Conservation (phyloP, 148 eudicot genomes). For the Nepenthes gracilis region DNA sequence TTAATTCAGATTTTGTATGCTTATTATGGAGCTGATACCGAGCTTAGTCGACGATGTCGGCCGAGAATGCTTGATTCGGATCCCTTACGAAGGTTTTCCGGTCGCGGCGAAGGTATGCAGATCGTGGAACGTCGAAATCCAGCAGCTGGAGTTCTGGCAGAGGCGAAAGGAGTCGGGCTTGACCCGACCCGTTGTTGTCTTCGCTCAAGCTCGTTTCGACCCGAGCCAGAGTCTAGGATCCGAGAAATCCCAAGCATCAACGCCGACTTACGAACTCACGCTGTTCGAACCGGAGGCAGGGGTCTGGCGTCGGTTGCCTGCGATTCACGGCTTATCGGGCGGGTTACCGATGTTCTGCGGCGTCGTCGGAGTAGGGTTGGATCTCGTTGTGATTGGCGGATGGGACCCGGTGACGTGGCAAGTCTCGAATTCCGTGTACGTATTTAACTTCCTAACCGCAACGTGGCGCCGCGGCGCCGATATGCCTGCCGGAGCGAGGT, state of each 20-base stretch:
- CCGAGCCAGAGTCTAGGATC: conserved; percentile 8
- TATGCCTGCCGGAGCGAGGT: conserved; percentile 59
- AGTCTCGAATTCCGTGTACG: conserved; percentile 27
- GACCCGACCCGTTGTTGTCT: conserved; percentile 32
- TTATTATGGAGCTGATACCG: conserved; percentile 49
- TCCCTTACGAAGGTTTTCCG: conserved; percentile 34
- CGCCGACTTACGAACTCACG: conserved; percentile 35
- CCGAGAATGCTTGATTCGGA: conserved; percentile 48
- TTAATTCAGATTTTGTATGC: too few species aligned
- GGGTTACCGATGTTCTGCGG: conserved; percentile 60
- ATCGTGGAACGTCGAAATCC: conserved; percentile 38
- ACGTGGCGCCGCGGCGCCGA: conserved; percentile 57
- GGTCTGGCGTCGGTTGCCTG: conserved; percentile 41
- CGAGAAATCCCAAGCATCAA: conserved; percentile 8
- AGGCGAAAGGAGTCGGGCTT: conserved; percentile 28
- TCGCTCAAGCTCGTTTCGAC: conserved; percentile 39
- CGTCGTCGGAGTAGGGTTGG: conserved; percentile 42
- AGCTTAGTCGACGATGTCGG: conserved; percentile 60
- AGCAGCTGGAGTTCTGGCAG: conserved; percentile 26
- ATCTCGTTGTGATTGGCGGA: conserved; percentile 72
- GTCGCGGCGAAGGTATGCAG: conserved; percentile 32
- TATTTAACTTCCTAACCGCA: conserved; percentile 41
- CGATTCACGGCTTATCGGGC: conserved; percentile 22
- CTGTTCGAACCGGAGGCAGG: conserved; percentile 39
- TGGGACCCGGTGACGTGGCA: conserved; percentile 59